Evolutionary conservation across 2,329 filamentous ascomycete genomes (phyloP), one percentile per base, ranked within the genome.

Genomic region (Chaetothyriales sp.): DNA sequence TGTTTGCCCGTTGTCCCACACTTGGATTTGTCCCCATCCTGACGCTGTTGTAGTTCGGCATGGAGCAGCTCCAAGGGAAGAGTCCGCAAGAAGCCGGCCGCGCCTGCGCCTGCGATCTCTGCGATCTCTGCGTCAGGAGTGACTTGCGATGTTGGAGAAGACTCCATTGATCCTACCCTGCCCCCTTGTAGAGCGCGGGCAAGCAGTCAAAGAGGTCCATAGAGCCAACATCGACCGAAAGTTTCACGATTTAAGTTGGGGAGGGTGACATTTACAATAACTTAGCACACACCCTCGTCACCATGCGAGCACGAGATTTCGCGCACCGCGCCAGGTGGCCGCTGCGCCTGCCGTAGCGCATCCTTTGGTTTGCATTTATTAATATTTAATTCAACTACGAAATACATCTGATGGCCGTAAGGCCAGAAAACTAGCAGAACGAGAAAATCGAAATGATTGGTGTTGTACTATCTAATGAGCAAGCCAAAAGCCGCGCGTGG

Each of bases 1-100:
- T 51, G 44, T 40, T 51, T 58, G 22, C 54, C 55, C 19, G 37
- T 46, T 15, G 73, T 76, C 22, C 76, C 77, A 62, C 77, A 80
- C 44, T 65, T 58, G n/a, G 77, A 77, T 52, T 70, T 69, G 25
- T 63, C 46, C 15, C 46, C 18, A 49, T 70, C 65, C 60, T 75
- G 70, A 62, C 77, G 66, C 60, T 74, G 68, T 50, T 63, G 64
- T 33, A 79, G 65, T 64, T 78, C 75, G 37, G 69, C 71, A 54
- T 66, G 70, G 40, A 78, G 70, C 47, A 73, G 53, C 47, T 64
- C 59, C 22, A 59, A 46, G 20, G 58, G 46, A 15, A 62, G 45
- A 25, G 44, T 51, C 37, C 33, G 43, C 18, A 60, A 50, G 33
- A 40, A 40, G 33, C 10, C 33, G 15, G 33, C 15, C 10, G 2